These are phyloP conservation scores for Porcisia deanei DNA, from an alignment of 208 protist genomes.

Conservation along the genomic window DNA sequence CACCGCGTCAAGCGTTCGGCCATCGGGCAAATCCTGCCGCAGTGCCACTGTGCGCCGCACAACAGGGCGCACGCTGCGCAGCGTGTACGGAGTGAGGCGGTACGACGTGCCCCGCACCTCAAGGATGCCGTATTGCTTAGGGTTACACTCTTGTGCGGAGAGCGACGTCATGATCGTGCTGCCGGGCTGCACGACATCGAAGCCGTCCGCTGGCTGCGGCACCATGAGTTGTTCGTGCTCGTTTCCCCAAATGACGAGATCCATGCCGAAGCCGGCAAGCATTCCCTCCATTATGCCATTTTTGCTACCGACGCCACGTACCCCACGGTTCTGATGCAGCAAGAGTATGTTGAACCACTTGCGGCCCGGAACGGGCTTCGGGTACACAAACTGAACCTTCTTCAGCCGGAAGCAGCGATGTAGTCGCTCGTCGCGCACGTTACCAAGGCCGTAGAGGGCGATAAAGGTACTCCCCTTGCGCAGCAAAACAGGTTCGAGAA, in stretches of 20 bases:
- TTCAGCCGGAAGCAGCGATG: constrained; percentile 94
- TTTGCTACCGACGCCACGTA: constrained; percentile 73
- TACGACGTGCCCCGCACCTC: constrained; percentile 84
- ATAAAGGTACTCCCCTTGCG: constrained; percentile 95
- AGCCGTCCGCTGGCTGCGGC: constrained; percentile 77
- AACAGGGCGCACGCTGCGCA: constrained; percentile 94
- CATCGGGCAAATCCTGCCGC: constrained; percentile 44
- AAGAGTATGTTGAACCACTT: constrained; percentile 98
- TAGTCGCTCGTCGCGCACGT: constrained; percentile 98
- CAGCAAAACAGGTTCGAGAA: constrained; percentile 92
- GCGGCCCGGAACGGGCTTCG: constrained; percentile 47
- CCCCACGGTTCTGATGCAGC: constrained; percentile 97
- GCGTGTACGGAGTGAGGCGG: constrained; percentile 82
- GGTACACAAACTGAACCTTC: constrained; percentile 94
- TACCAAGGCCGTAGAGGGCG: constrained; percentile 98
- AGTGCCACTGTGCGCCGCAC: constrained; percentile 89
- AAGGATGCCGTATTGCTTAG: constrained; percentile 93
- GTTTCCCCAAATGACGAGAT: constrained; percentile 99
- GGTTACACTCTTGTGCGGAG: constrained; percentile 92
- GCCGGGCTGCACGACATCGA: constrained; percentile 97
- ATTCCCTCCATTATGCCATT: constrained; percentile 93
- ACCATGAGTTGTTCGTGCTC: constrained; percentile 98
- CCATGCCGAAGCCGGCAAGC: constrained; percentile 91
- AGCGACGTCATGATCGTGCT: constrained; percentile 96
- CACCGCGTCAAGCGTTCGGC: constrained; percentile 80